phyloP scores from a whole-genome alignment of 305 asterid genomes.

The Fraxinus latifolia region DNA sequence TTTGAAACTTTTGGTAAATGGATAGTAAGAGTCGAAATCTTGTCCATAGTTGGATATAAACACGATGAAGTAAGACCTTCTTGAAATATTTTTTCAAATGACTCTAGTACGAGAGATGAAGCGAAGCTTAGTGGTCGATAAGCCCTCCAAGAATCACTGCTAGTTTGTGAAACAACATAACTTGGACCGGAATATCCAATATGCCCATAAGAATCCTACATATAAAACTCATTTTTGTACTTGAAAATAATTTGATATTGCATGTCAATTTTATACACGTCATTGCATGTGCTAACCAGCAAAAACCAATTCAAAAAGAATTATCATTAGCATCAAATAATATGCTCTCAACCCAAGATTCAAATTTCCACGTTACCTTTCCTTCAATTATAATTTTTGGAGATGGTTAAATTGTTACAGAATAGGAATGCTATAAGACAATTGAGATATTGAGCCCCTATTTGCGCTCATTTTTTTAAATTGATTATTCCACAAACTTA shows the following conservation, averaged over 20 bases:
- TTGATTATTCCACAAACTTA: not conserved
- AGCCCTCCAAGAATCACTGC: not conserved
- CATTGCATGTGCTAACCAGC: not conserved
- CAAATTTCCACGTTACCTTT: not conserved
- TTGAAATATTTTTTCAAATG: not conserved
- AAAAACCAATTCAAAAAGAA: not conserved
- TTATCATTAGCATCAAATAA: not conserved
- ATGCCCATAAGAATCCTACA: not conserved
- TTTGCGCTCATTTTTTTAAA: not conserved
- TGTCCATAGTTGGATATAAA: not conserved
- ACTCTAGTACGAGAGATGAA: not conserved
- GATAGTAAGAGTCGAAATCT: not conserved
- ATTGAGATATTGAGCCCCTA: not conserved
- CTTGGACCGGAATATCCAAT: conserved; percentile 4
- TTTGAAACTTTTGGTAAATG: not conserved
- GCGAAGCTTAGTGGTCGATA: not conserved
- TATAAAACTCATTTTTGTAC: not conserved
- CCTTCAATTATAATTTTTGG: not conserved
- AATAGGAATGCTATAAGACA: not conserved
- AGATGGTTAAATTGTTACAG: not conserved
- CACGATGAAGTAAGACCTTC: not conserved
- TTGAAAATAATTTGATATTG: not conserved
- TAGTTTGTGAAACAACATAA: not conserved
- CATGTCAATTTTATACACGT: not conserved
- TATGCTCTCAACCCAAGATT: not conserved